phyloP scores from a whole-genome alignment of 1,284 basidiomycete genomes.

The Sparassis latifolia region DNA sequence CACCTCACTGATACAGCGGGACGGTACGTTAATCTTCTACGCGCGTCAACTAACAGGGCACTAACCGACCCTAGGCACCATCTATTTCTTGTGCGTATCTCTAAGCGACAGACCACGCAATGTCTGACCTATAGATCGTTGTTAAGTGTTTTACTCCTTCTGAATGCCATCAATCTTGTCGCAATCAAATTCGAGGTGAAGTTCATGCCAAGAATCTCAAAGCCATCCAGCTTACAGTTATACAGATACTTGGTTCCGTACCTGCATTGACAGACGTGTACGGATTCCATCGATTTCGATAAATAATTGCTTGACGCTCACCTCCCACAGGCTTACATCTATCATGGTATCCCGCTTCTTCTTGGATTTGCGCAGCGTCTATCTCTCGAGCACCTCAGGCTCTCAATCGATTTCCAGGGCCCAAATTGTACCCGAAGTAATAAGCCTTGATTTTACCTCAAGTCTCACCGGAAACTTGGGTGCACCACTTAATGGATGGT shows the following conservation, averaged over 20 bases:
- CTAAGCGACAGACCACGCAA: too few relatives aligned
- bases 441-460: background rate
- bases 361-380: slow-evolving; percentile 15
- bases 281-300: background rate
- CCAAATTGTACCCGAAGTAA: background rate
- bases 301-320: background rate
- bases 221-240: too few relatives aligned
- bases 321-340: slow-evolving; percentile 3
- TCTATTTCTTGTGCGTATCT: slow-evolving; percentile 14
- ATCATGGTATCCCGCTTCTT: slow-evolving; percentile 18
- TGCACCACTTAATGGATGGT: slow-evolving; percentile 4
- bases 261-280: slow-evolving; percentile 16
- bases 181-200: slow-evolving; percentile 9
- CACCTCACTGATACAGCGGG: slow-evolving; percentile 10
- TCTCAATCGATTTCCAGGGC: background rate
- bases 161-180: slow-evolving; percentile 14
- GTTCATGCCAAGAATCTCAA: too few relatives aligned
- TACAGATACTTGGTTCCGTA: slow-evolving; percentile 5
- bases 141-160: slow-evolving; percentile 7
- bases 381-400: background rate
- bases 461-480: slow-evolving; percentile 13
- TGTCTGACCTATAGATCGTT: too few relatives aligned
- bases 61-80: slow-evolving; percentile 6
- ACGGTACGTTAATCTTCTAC: slow-evolving; percentile 8
- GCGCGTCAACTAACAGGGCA: background rate